Conservation (phyloP, 768 basidiomycete species). For the Tricholoma sp. region DNA sequence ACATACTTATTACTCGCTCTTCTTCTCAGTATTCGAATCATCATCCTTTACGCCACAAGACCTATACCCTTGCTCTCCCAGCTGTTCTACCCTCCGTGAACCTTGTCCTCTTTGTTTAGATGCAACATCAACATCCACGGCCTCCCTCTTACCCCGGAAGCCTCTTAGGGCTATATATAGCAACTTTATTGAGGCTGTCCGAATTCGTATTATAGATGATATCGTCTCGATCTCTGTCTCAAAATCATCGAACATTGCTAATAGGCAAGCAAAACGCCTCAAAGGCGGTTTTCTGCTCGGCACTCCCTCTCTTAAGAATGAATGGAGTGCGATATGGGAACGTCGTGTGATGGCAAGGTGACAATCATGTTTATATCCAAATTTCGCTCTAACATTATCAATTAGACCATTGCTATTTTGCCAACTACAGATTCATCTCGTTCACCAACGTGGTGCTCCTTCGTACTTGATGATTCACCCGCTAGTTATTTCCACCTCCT, state of each 20-base stretch:
- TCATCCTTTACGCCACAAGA: constrained; percentile 42
- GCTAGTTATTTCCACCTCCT: constrained; percentile 50
- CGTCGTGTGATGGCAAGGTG: constrained; percentile 46
- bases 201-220: constrained; percentile 48
- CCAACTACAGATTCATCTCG: constrained; percentile 51
- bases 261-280: constrained; percentile 41
- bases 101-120: constrained; percentile 37
- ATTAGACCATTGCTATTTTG: constrained; percentile 58
- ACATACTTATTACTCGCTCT: neutral
- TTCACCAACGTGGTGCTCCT: constrained; percentile 20
- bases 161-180: constrained; percentile 35
- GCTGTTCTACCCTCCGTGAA: constrained; percentile 32
- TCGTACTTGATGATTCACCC: constrained; percentile 61
- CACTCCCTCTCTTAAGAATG: constrained; percentile 35
- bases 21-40: constrained; percentile 33
- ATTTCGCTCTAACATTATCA: constrained; percentile 9
- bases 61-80: constrained; percentile 50
- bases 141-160: constrained; percentile 35
- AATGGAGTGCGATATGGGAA: constrained; percentile 68
- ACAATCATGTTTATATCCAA: neutral
- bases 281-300: constrained; percentile 62
- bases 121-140: constrained; percentile 8
- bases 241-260: constrained; percentile 21
- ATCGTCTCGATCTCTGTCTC: constrained; percentile 39
- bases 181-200: constrained; percentile 64